A percentile compares a stretch with the other conserved stretches of the same genome.
These are phyloP conservation scores for Botrytis fabae DNA, from an alignment of 2,329 filamentous ascomycete genomes.

Conservation along the genomic window DNA sequence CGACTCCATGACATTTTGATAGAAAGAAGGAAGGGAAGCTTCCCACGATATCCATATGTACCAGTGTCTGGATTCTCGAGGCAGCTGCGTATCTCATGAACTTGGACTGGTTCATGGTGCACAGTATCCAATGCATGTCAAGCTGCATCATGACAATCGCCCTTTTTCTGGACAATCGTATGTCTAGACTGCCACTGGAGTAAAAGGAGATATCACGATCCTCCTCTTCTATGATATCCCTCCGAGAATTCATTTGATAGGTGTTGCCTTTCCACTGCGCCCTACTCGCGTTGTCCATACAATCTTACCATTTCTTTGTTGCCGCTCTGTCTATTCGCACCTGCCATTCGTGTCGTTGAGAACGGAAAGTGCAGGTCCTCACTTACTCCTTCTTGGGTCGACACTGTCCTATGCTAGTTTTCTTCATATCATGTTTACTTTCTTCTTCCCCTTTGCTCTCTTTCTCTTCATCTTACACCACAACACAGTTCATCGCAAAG, in stretches of 20 bases:
- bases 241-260: background rate
- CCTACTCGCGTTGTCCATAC: background rate
- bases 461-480: conserved; percentile 15
- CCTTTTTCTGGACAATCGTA: background rate
- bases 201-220: too few relatives aligned
- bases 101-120: background rate
- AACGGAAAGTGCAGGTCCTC: background rate
- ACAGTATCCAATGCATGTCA: background rate
- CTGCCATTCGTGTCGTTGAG: background rate
- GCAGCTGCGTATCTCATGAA: background rate
- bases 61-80: background rate
- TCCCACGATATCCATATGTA: background rate
- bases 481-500: conserved; percentile 2
- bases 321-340: background rate
- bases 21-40: background rate
- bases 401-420: background rate
- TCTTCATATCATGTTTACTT: background rate
- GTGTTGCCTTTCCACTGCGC: background rate
- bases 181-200: background rate
- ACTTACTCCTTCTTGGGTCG: conserved; percentile 3
- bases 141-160: background rate
- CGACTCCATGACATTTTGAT: background rate
- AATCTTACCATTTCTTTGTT: too few relatives aligned
- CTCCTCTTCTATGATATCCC: background rate
- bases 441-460: conserved; percentile 17